phyloP scores from a whole-genome alignment of 2,329 filamentous ascomycete species.

The Neonectria coccinea region DNA sequence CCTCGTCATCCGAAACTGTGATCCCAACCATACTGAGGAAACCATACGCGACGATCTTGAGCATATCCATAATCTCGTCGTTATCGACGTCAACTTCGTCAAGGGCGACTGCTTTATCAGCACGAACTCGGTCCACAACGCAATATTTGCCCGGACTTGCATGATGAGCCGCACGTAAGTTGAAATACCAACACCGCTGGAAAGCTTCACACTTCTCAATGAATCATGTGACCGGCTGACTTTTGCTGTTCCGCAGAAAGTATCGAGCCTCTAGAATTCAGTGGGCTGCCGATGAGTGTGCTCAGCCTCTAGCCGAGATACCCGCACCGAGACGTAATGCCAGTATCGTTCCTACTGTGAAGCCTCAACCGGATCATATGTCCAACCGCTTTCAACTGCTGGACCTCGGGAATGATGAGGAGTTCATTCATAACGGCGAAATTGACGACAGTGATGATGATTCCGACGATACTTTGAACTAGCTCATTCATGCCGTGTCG shows the following conservation, averaged over 20 bases:
- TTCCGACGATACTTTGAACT: constrained; percentile 5
- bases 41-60: constrained; percentile 79
- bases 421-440: constrained; percentile 37
- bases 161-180: constrained; percentile 74
- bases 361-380: constrained; percentile 47
- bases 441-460: constrained; percentile 22
- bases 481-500: not conserved
- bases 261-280: constrained; percentile 80
- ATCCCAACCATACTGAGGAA: constrained; percentile 69
- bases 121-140: constrained; percentile 82
- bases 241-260: constrained; percentile 57
- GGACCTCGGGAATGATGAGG: constrained; percentile 59
- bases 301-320: constrained; percentile 61
- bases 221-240: constrained; percentile 32
- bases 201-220: not conserved
- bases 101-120: constrained; percentile 73
- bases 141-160: constrained; percentile 80
- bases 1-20: constrained; percentile 73
- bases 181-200: not conserved
- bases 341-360: not conserved
- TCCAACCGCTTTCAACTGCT: constrained; percentile 74
- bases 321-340: constrained; percentile 20
- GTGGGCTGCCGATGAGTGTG: constrained; percentile 80
- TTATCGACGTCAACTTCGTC: constrained; percentile 73
- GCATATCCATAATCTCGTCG: constrained; percentile 82